Percentiles rank a stretch among this genome's conserved stretches.
Conservation (phyloP, 208 protist genomes). For the Trypanosoma lewisi region DNA sequence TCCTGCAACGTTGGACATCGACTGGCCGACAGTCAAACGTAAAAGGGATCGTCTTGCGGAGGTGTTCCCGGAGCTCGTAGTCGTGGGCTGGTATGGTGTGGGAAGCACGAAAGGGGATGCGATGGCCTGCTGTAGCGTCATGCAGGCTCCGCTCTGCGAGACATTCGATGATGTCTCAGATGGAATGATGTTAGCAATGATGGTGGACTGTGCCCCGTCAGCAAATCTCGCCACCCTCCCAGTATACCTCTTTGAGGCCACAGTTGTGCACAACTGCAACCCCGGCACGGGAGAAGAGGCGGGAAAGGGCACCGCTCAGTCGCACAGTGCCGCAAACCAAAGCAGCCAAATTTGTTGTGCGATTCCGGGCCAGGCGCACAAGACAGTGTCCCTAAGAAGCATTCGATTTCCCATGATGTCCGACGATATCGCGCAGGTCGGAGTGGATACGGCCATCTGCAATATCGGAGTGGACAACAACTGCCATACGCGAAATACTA, state of each 20-base stretch:
- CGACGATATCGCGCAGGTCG: slow-evolving; percentile 32
- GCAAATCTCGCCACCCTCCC: slow-evolving; percentile 20
- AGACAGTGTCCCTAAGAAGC: slow-evolving; percentile 5
- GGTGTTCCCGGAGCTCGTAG: slow-evolving; percentile 44
- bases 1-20: slow-evolving; percentile 21
- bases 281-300: background rate
- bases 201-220: slow-evolving; percentile 26
- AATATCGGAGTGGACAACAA: background rate
- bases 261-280: background rate
- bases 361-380: background rate
- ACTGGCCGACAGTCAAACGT: slow-evolving; percentile 35
- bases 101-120: slow-evolving; percentile 19
- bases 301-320: background rate
- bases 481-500: background rate
- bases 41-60: slow-evolving; percentile 40
- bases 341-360: background rate
- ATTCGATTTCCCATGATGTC: slow-evolving; percentile 22
- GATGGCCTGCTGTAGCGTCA: slow-evolving; percentile 19
- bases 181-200: slow-evolving; percentile 28
- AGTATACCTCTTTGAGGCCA: slow-evolving; percentile 29
- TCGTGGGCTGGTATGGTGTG: slow-evolving; percentile 74
- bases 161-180: slow-evolving; percentile 18
- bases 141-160: slow-evolving; percentile 13
- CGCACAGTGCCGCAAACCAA: background rate
- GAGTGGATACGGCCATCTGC: slow-evolving; percentile 28